A percentile compares a stretch with the other conserved stretches of the same genome.
phyloP scores from a whole-genome alignment of 495 filamentous ascomycete species.

The Coniosporium apollinis region DNA sequence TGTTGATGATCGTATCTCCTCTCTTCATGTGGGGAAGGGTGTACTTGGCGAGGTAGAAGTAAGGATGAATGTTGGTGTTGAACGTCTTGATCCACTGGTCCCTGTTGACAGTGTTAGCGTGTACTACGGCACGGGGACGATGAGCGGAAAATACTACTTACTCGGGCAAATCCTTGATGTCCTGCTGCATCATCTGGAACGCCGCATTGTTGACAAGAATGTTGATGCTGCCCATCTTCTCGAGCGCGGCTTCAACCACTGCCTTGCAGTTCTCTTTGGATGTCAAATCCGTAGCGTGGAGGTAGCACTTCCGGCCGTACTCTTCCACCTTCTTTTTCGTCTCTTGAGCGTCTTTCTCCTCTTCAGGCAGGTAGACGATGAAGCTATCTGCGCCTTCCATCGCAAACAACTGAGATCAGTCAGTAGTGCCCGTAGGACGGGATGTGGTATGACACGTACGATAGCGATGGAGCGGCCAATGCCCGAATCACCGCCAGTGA shows the following conservation, averaged over 20 bases:
- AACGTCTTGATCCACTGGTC: slow-evolving; percentile 53
- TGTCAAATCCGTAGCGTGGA: slow-evolving; percentile 44
- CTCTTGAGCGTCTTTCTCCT: slow-evolving; percentile 61
- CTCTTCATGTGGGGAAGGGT: slow-evolving; percentile 54
- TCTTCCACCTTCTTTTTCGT: slow-evolving; percentile 52
- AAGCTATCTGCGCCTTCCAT: slow-evolving; percentile 67
- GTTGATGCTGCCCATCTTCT: slow-evolving; percentile 51
- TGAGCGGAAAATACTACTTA: slow-evolving; percentile 20
- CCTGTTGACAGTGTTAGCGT: slow-evolving; percentile 18
- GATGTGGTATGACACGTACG: no score
- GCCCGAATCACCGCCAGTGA: slow-evolving; percentile 70
- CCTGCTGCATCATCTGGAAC: slow-evolving; percentile 55
- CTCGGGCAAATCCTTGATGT: slow-evolving; percentile 59
- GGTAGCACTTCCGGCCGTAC: slow-evolving; percentile 43
- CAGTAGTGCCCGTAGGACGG: no score
- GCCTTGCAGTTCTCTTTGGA: slow-evolving; percentile 49
- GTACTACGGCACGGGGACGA: background rate
- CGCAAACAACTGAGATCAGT: no score
- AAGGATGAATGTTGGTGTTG: slow-evolving; percentile 25
- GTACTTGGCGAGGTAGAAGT: slow-evolving; percentile 52
- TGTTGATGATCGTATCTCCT: slow-evolving; percentile 74
- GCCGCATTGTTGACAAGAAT: slow-evolving; percentile 73
- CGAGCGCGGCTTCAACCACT: slow-evolving; percentile 46
- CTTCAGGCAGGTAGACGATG: slow-evolving; percentile 59
- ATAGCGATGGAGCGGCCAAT: slow-evolving; percentile 68